Percentiles rank a stretch among this genome's conserved stretches.
These are phyloP conservation scores for Strobilomyces dryophilus DNA, from an alignment of 768 basidiomycete genomes.

Conservation along the genomic window DNA sequence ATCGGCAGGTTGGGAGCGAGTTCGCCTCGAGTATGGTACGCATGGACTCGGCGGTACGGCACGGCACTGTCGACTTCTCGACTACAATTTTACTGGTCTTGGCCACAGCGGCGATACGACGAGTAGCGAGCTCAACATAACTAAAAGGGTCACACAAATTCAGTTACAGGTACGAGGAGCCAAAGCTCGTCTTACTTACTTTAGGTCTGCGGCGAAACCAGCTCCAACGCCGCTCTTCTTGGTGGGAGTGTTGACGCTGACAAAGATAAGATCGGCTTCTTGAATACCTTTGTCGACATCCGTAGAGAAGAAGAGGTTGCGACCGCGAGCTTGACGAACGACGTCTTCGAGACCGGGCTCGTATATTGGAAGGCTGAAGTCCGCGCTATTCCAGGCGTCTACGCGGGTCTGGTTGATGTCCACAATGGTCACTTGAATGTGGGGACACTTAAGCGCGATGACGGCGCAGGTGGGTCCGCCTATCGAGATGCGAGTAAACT, in stretches of 20 bases:
- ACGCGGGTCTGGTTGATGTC: slow-evolving; percentile 94
- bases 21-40: slow-evolving; percentile 98
- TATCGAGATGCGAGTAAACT: slow-evolving; percentile 29
- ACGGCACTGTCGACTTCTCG: slow-evolving; percentile 98
- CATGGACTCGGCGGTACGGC: slow-evolving; percentile 98
- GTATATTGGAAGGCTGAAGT: slow-evolving; percentile 90
- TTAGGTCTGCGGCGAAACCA: slow-evolving; percentile 97
- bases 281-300: slow-evolving; percentile 89
- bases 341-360: slow-evolving; percentile 95
- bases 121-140: slow-evolving; percentile 96
- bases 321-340: slow-evolving; percentile 81
- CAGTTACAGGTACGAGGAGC: slow-evolving; percentile 5
- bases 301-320: slow-evolving; percentile 96
- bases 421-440: slow-evolving; percentile 94
- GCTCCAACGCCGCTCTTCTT: slow-evolving; percentile 98
- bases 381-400: slow-evolving; percentile 92
- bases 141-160: slow-evolving; percentile 38
- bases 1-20: slow-evolving; percentile 84
- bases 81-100: slow-evolving; percentile 95
- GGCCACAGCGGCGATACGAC: slow-evolving; percentile 91
- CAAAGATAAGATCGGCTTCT: slow-evolving; percentile 97
- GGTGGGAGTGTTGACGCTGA: slow-evolving; percentile 97
- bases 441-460: slow-evolving; percentile 88
- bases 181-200: slow-evolving; percentile 52
- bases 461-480: slow-evolving; percentile 96